Evolutionary conservation across 1,284 basidiomycete species (phyloP), one percentile per base, ranked within the genome.

Genomic region (Cryptococcus jaspeensis): DNA sequence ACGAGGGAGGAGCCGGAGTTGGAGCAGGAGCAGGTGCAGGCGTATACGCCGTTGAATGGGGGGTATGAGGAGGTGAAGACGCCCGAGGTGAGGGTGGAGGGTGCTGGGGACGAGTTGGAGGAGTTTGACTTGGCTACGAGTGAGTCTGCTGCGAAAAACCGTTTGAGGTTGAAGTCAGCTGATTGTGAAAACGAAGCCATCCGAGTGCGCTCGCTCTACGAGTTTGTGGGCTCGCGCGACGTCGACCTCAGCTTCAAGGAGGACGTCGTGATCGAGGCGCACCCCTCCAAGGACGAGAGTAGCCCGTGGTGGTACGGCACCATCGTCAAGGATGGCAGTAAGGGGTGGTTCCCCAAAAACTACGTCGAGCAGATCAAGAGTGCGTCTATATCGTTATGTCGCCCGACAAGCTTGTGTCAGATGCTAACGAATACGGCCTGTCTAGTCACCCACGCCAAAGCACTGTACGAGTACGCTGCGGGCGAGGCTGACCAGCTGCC

Each of bases 261-360:
- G 73, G 94, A 97, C 73, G 71, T 87, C 15, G 81, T 95, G 44
- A 78, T 99, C 20, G 78, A 80, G 20, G 91, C 89, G 2, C 84
- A 94, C 75, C 92, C 93, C 0, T 88, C 91, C 9, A 94, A 90
- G 75, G 91, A 94, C 69, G 45, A 68, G 1, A 53, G 52, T 18
- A 77, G 77, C 43, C 78, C 80, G 13, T 99, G 96, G 95, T 94
- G 92, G 89, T 92, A 90, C 73, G 95, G 92, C 40, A 87, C 81
- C n/a, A 72, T 85, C 11, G 78, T 87, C 18, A 83, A 80, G 44
- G 84, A 82, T 41, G 85, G 87, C 16, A 85, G 83, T 69, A 83
- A 85, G 46, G 95, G 95, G 1, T 87, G 93, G 79, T 91, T 98
- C 84, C 96, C 96, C 0, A 87, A 87, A 71, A 86, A 87, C 1